Conservation (phyloP, 2,329 filamentous ascomycete species). For the Paracoccidioides brasiliensis region DNA sequence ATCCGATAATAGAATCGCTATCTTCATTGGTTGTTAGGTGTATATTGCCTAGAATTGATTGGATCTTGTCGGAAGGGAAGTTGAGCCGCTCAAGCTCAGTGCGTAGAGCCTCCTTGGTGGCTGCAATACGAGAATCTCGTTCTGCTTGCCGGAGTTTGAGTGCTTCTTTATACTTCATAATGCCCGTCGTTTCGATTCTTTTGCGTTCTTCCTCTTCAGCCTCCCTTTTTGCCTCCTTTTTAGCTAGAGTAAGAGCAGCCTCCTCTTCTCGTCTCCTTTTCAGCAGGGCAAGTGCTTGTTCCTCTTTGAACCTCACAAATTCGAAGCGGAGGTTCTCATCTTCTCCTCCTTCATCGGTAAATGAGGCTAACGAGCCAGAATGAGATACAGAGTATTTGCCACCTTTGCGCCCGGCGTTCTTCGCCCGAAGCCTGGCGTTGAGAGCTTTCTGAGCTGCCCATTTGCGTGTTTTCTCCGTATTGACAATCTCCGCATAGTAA, state of each 20-base stretch:
- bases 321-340: neutral
- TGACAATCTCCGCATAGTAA: conserved; percentile 4
- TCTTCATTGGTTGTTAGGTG: neutral
- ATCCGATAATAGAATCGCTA: neutral
- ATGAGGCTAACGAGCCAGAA: neutral
- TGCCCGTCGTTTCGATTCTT: conserved; percentile 1
- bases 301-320: conserved; percentile 1
- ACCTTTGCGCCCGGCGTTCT: neutral
- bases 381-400: neutral
- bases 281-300: neutral
- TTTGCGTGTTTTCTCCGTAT: neutral
- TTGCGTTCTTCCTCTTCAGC: neutral
- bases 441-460: conserved; percentile 2
- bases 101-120: conserved; percentile 1
- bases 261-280: neutral
- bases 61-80: conserved; percentile 1
- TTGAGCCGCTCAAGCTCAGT: neutral
- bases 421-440: conserved; percentile 2
- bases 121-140: neutral
- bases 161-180: conserved; percentile 4
- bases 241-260: neutral
- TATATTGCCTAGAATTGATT: conserved; percentile 3
- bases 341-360: neutral
- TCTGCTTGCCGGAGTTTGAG: neutral
- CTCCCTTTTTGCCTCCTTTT: neutral